Evolutionary conservation across 1,284 basidiomycete species (phyloP), one percentile per base, ranked within the genome.

Genomic region (Caloboletus inedulis): DNA sequence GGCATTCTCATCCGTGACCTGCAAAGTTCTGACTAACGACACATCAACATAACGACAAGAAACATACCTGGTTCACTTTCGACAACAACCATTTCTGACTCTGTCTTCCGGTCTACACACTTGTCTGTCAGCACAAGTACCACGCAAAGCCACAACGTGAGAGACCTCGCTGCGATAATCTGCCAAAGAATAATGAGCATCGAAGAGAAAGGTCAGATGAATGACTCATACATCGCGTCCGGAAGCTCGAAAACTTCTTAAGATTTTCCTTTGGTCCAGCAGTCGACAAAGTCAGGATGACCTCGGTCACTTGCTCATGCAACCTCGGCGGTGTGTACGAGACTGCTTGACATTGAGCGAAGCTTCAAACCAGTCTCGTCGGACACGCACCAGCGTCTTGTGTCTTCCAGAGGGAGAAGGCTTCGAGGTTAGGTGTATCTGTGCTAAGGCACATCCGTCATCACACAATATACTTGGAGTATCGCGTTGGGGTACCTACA

Each of bases 21-120:
- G 63, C 52, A 44, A 46, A 50, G 30, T 51, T 51, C 49, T 30
- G 43, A 41, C 31, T 41, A 49, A 57, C 10, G 18, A 18, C n/a
- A 39, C 12, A 12, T 13, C 21, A 18, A 13, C 10, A 42, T 18
- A 37, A 49, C 19, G 53, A 52, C n/a, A 45, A 29, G 34, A 21
- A 21, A 51, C 69, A 59, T 62, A 89, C 88, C 78, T 91, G 76
- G 27, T 75, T 65, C 59, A 97, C 83, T 64, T 78, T 87, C 43
- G 76, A 74, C 57, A 90, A 72, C 46, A 98, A 78, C 94, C 94
- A 99, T 55, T 80, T 70, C 68, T 97, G 93, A 61, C 89, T 89
- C 66, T 87, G 68, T 60, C 64, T 80, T 21, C 96, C 97, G 9
- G 86, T 90, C 80, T 91, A 62, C 27, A 56, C 45, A 9, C 25